Base-by-base conservation (phyloP, 1,284 basidiomycete species). In the Puccinia polysora region DNA sequence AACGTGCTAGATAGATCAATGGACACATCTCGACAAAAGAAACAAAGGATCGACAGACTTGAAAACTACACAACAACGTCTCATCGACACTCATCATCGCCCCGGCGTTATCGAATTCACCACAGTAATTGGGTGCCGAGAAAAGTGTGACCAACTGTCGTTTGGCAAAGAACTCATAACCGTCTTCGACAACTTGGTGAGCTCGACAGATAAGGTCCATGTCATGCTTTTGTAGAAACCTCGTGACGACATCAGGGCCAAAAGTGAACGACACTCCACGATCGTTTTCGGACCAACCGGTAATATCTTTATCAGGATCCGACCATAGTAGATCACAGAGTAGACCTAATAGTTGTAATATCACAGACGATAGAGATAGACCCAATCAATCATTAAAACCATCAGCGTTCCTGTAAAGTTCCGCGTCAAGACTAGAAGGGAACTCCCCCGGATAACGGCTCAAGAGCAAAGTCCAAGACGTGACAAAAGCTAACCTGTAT, bases 1-100 rank as follows among this genome's bases (percentile, higher is more conserved):
- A 10, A 10, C n/a, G n/a, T 45, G 10, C n/a, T n/a, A n/a, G n/a
- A 45, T 10, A 45, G 43, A 45, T 10, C 10, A 45, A 45, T n/a
- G n/a, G 43, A 45, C 10, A 45, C 10, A 45, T 10, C 10, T 10
- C 12, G n/a, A 10, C 12, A 45, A 10, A 45, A 45, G 6, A 56
- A 56, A 45, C 8, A 40, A 97, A 83, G 7, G 94, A 94, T 80
- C 36, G 10, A 45, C 56, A 12, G 18, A 93, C 91, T 83, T 97
- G 93, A 90, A 98, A 98, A 15, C 94, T 97, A 82, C 95, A 98
- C 75, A 98, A 82, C 76, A 98, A 81, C 7, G 94, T 97, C 83
- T 98, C 95, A 80, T 97, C 95, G 65, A 98, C 96, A 79, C 90
- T 94, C 96, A 98, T 98, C 95, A 98, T 97, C 32, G 95, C 95